Conservation (phyloP, 805 yeast species). For the Candida boidinii region DNA sequence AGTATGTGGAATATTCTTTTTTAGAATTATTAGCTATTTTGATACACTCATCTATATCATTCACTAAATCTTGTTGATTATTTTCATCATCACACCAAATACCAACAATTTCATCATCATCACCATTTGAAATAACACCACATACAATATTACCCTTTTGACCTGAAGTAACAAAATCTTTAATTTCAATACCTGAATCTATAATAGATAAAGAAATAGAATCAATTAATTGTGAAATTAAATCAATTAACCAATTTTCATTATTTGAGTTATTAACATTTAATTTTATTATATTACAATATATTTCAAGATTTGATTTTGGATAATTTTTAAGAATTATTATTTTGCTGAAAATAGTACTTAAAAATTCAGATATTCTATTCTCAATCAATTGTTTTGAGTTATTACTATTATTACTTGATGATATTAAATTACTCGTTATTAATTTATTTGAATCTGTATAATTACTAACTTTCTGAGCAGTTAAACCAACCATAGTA, state of each 20-base stretch:
- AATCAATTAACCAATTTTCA: slow-evolving; percentile 22
- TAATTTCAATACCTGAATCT: slow-evolving; percentile 76
- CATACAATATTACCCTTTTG: slow-evolving; percentile 21
- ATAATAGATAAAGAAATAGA: slow-evolving; percentile 67
- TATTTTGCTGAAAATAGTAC: slow-evolving; percentile 26
- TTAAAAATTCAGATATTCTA: slow-evolving; percentile 31
- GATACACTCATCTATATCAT: slow-evolving; percentile 22
- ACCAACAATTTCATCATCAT: slow-evolving; percentile 52
- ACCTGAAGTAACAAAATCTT: slow-evolving; percentile 69
- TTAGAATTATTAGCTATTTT: slow-evolving; percentile 38
- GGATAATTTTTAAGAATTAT: slow-evolving; percentile 70
- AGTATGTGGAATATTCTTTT: slow-evolving; percentile 34
- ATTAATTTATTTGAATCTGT: too few relatives aligned
- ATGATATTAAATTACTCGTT: too few relatives aligned
- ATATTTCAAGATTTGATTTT: slow-evolving; percentile 78
- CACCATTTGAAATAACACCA: slow-evolving; percentile 37
- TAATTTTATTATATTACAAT: slow-evolving; percentile 55
- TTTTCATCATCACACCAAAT: slow-evolving; percentile 41
- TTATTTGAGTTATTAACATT: too few relatives aligned
- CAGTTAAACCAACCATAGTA: too few relatives aligned
- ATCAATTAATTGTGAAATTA: slow-evolving; percentile 42
- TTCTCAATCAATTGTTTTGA: too few relatives aligned
- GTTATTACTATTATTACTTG: too few relatives aligned
- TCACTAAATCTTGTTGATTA: slow-evolving; percentile 22
- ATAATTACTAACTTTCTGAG: too few relatives aligned